phyloP scores from a whole-genome alignment of 1,284 basidiomycete genomes.

The Apiotrichum montevideense region DNA sequence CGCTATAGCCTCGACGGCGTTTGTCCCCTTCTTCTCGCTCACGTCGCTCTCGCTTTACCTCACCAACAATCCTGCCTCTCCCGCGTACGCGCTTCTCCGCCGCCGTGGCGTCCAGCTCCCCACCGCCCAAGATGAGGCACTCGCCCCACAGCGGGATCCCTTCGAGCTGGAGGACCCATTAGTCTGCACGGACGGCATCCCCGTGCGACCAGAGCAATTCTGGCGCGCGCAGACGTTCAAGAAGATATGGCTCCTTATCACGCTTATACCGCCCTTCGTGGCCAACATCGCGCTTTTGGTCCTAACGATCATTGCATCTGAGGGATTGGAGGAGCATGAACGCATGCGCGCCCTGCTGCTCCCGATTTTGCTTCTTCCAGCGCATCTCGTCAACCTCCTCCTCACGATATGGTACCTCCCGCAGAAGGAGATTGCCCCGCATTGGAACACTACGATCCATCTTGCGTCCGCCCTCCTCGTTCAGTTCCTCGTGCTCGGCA shows the following conservation, averaged over 20 bases:
- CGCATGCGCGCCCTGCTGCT: conserved; percentile 15
- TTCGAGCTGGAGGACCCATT: conserved; percentile 69
- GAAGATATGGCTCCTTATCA: conserved; percentile 33
- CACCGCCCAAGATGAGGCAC: conserved; percentile 23
- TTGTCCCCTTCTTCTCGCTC: conserved; percentile 34
- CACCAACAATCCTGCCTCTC: conserved; percentile 29
- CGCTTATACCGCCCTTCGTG: conserved; percentile 26
- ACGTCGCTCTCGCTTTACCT: conserved; percentile 37
- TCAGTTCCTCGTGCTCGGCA: conserved; percentile 51
- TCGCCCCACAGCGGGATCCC: conserved; percentile 53
- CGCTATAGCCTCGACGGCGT: conserved; percentile 26
- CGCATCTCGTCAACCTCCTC: conserved; percentile 58
- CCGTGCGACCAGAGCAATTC: conserved; percentile 64
- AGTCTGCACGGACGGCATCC: conserved; percentile 66
- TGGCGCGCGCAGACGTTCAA: conserved; percentile 48
- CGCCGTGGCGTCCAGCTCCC: conserved; percentile 28
- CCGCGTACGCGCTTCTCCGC: conserved; percentile 14
- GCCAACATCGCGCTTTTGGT: conserved; percentile 28
- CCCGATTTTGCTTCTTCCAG: conserved; percentile 53
- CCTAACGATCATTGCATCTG: conserved; percentile 39
- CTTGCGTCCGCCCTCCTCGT: conserved; percentile 57
- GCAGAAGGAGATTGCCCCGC: conserved; percentile 52
- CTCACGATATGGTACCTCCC: conserved; percentile 55
- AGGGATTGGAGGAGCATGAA: conserved; percentile 16
- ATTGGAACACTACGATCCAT: conserved; percentile 63